These are phyloP conservation scores for Cutaneotrichosporon cutaneum DNA, from an alignment of 1,284 basidiomycete genomes.

Conservation along the genomic window DNA sequence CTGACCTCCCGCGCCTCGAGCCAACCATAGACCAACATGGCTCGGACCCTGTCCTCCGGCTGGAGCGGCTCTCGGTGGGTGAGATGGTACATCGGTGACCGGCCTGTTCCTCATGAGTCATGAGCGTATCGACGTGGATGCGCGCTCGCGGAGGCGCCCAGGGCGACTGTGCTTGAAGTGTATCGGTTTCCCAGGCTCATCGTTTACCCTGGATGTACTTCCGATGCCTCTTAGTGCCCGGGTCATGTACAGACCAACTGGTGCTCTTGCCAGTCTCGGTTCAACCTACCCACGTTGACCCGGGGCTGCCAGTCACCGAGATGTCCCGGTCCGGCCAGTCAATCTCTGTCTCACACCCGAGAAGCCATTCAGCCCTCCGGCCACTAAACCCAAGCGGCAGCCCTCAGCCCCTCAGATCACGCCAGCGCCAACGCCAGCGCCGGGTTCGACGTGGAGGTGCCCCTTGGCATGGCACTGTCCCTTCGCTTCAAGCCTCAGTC, in stretches of 20 bases:
- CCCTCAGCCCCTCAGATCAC: background rate
- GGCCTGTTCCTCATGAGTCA: too few relatives aligned
- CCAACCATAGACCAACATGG: background rate
- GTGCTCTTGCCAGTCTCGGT: background rate
- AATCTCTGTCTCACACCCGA: background rate
- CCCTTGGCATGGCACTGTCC: too few relatives aligned
- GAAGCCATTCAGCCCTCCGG: background rate
- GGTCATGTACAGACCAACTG: background rate
- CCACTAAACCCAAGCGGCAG: too few relatives aligned
- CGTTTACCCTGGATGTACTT: background rate
- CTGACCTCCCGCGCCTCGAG: background rate
- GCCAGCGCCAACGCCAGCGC: background rate
- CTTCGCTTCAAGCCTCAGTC: too few relatives aligned
- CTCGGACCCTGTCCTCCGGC: slow-evolving; percentile 1
- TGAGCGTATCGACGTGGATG: too few relatives aligned
- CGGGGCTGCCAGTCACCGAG: background rate
- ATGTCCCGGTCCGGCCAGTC: slow-evolving; percentile 7
- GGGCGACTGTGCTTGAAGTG: too few relatives aligned
- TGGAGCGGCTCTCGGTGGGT: background rate
- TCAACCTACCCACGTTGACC: slow-evolving; percentile 4
- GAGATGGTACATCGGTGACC: too few relatives aligned
- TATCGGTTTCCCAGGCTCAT: too few relatives aligned
- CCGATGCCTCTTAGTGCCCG: background rate
- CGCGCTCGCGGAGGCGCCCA: too few relatives aligned
- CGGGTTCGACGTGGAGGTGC: too few relatives aligned